phyloP scores from a whole-genome alignment of 352 stramenopile genomes.

The Globisporangium lucens region DNA sequence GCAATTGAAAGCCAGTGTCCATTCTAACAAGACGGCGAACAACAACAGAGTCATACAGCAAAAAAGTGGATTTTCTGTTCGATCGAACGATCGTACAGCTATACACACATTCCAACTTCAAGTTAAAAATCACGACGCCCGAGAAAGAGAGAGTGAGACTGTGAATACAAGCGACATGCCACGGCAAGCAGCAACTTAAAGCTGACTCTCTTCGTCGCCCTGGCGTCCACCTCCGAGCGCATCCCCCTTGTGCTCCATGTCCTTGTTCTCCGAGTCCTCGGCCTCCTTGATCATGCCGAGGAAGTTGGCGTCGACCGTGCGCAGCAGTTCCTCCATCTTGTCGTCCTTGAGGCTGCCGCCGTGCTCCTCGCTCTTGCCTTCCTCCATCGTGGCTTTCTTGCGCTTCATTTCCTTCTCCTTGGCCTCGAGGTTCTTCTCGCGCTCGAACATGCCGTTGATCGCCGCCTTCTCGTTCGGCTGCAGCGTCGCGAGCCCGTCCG shows the following conservation, averaged over 20 bases:
- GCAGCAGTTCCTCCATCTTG: constrained; percentile 93
- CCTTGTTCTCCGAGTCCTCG: constrained; percentile 90
- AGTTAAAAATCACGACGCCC: neutral
- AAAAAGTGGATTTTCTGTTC: neutral
- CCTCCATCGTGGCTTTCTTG: constrained; percentile 80
- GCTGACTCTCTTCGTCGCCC: constrained; percentile 32
- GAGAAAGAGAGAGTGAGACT: neutral
- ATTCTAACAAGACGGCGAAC: constrained; percentile 12
- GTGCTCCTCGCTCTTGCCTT: constrained; percentile 70
- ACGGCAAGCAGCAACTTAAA: neutral
- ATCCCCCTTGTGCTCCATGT: constrained; percentile 80
- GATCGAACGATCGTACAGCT: neutral
- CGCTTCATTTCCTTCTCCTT: constrained; percentile 87
- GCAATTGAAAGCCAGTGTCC: constrained; percentile 32
- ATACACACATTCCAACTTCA: constrained; percentile 1
- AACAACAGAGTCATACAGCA: neutral
- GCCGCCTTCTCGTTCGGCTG: constrained; percentile 93
- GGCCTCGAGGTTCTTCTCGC: constrained; percentile 93
- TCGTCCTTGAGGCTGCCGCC: constrained; percentile 79
- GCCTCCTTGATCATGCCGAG: constrained; percentile 95
- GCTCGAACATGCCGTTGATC: constrained; percentile 96
- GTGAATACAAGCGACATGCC: constrained; percentile 3
- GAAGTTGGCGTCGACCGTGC: constrained; percentile 93
- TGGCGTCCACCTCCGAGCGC: constrained; percentile 25
- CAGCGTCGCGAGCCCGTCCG: constrained; percentile 86